Base-by-base conservation (phyloP, 2,329 filamentous ascomycete species). In the Fusarium sp. region DNA sequence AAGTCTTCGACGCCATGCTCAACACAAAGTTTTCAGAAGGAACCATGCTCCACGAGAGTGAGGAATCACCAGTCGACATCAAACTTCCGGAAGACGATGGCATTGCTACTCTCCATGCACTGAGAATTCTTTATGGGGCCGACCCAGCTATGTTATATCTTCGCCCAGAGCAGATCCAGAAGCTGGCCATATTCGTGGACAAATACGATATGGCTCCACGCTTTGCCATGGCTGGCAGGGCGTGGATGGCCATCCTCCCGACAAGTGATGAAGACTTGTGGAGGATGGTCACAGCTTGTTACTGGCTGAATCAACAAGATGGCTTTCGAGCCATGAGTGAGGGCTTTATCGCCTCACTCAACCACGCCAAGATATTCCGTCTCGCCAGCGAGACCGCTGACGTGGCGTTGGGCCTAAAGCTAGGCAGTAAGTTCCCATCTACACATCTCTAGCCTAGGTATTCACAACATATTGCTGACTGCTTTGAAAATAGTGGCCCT, bases 361-460 rank as follows among this genome's bases (percentile, higher is more conserved):
- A 26, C 18, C 37, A 28, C 9, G 13, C n/a, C 6, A 10, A 18
- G 8, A 20, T 28, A 3, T 15, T 31, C 4, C 18, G 18, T n/a
- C 20, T 29, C 3, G 48, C 35, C 3, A 23, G n/a, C 16, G 24
- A 33, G 28, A 28, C 31, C 5, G 0, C 10, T 1, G 39, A 39
- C 15, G 26, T 33, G 15, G 23, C 20, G 2, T 28, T 58, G 6
- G 55, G 55, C 0, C 8, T 43, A 3, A 53, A 11, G 12, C 55
- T 53, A 9, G 48, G 46, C 12, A 8, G 55, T 44, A n/a, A 44
- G 47, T 8, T 7, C 3, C 26, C 26, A 8, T 12, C 20, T 8
- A 28, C 2, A 39, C 1, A n/a, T 23, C 3, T 18, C 16, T 11
- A 1, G 1, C 18, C 16, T 24, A 8, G 9, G 10, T 8, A 3